These are phyloP conservation scores for Tylopilus felleus DNA, from an alignment of 768 basidiomycete genomes.

Conservation along the genomic window DNA sequence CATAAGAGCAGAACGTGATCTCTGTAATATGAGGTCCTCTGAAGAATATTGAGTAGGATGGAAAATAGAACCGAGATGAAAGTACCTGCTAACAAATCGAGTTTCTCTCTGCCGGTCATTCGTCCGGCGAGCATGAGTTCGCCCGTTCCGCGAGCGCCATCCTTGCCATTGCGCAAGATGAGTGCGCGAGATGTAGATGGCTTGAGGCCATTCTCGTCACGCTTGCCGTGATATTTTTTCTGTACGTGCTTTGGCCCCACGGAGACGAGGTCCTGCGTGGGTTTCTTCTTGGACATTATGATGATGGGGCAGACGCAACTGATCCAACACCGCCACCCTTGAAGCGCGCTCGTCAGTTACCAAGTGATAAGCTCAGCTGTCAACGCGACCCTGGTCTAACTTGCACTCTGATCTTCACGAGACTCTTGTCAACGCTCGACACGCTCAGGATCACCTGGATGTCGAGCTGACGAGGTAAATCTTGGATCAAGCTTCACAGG, in stretches of 20 bases:
- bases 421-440: no score
- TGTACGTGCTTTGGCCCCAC: conserved; percentile 54
- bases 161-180: conserved; percentile 69
- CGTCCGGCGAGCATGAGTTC: conserved; percentile 57
- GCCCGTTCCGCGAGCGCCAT: conserved; percentile 68
- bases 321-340: not conserved
- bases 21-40: conserved; percentile 64
- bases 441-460: no score
- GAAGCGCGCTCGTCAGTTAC: no score
- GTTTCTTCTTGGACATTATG: conserved; percentile 34
- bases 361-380: no score
- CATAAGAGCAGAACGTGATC: conserved; percentile 55
- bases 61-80: not conserved
- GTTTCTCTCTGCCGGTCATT: conserved; percentile 74
- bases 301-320: not conserved
- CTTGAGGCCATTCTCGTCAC: conserved; percentile 48
- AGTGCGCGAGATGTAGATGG: conserved; percentile 73
- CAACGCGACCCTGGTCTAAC: no score
- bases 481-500: not conserved
- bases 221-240: conserved; percentile 34
- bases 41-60: not conserved
- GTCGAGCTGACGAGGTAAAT: no score
- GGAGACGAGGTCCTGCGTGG: conserved; percentile 45
- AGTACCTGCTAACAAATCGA: conserved; percentile 73
- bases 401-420: no score